Conservation (phyloP, 2,329 filamentous ascomycete species). For the Venturiaceae sp. region DNA sequence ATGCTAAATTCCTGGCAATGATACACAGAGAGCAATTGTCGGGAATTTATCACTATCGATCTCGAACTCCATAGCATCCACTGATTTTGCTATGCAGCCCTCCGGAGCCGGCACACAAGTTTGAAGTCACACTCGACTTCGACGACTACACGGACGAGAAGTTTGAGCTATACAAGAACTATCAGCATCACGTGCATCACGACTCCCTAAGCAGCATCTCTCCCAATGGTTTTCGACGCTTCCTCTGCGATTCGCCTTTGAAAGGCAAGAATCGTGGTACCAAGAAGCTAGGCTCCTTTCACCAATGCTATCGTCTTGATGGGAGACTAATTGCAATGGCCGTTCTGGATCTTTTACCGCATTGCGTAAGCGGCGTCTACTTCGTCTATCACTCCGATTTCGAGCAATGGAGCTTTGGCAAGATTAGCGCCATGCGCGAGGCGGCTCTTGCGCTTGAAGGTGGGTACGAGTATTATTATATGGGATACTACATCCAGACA, state of each 20-base stretch:
- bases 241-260: slow-evolving; percentile 65
- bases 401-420: slow-evolving; percentile 60
- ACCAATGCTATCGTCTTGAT: slow-evolving; percentile 74
- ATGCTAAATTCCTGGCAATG: background rate
- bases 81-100: slow-evolving; percentile 30
- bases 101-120: slow-evolving; percentile 55
- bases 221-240: slow-evolving; percentile 54
- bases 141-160: slow-evolving; percentile 69
- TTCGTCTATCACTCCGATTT: slow-evolving; percentile 73
- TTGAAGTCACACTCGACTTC: slow-evolving; percentile 61
- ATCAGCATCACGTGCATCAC: slow-evolving; percentile 64
- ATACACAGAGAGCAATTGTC: no score
- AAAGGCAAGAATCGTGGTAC: slow-evolving; percentile 28
- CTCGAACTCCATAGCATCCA: background rate
- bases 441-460: slow-evolving; percentile 59
- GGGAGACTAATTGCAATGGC: slow-evolving; percentile 66
- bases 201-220: slow-evolving; percentile 53
- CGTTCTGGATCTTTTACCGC: slow-evolving; percentile 66
- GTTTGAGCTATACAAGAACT: slow-evolving; percentile 61
- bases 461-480: slow-evolving; percentile 70
- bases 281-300: slow-evolving; percentile 60
- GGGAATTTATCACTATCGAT: background rate
- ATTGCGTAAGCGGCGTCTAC: slow-evolving; percentile 73
- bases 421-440: slow-evolving; percentile 65
- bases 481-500: slow-evolving; percentile 73